Evolutionary conservation across 1,284 basidiomycete species (phyloP).

Genomic region (Sanghuangporus weigelae): DNA sequence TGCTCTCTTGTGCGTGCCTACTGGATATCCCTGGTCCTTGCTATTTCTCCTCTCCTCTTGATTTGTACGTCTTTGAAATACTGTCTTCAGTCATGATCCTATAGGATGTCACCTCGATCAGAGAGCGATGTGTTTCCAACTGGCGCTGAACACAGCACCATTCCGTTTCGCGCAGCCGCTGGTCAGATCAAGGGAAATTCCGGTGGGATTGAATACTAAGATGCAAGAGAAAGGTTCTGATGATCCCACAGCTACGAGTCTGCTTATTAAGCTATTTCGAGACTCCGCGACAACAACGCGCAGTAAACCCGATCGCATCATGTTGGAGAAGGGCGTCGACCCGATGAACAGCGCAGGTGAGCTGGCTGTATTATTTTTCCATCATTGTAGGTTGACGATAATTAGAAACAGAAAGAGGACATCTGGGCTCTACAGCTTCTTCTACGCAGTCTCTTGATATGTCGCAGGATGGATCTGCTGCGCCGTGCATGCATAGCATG

Average conservation of each 20-base stretch:
- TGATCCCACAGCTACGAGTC: neutral
- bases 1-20: neutral
- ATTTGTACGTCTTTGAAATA: neutral
- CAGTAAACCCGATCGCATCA: constrained; percentile 4
- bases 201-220: neutral
- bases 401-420: neutral
- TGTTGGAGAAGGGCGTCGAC: constrained; percentile 6
- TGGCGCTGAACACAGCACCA: neutral
- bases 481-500: too few relatives aligned
- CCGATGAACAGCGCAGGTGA: neutral
- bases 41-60: neutral
- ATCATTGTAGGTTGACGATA: neutral
- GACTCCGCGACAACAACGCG: neutral
- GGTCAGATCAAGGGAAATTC: neutral
- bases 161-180: neutral
- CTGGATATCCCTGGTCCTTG: neutral
- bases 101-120: neutral
- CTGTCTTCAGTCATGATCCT: neutral
- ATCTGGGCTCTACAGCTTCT: neutral
- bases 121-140: neutral
- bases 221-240: neutral
- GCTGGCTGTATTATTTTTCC: neutral
- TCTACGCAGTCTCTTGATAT: too few relatives aligned
- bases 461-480: too few relatives aligned
- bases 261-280: neutral